These are phyloP conservation scores for Solanum medicagineum DNA, from an alignment of 257 asterid genomes.

Conservation along the genomic window DNA sequence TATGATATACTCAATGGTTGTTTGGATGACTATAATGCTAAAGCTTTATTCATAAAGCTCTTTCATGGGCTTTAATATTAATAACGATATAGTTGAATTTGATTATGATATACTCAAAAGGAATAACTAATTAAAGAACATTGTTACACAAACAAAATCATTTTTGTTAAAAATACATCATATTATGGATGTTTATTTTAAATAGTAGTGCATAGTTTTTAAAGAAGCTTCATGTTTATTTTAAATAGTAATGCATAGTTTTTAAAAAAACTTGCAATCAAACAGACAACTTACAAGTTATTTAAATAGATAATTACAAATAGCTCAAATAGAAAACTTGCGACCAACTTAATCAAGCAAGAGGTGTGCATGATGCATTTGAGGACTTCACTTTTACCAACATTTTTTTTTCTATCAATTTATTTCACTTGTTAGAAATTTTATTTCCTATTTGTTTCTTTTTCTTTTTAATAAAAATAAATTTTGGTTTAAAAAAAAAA, in stretches of 20 bases:
- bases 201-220: too few relatives aligned
- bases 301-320: too few relatives aligned
- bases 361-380: neutral
- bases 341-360: too few relatives aligned
- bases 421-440: neutral
- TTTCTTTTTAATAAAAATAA: neutral
- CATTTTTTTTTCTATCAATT: neutral
- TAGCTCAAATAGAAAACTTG: too few relatives aligned
- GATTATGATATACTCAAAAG: neutral
- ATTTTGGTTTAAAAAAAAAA: neutral
- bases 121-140: neutral
- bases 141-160: neutral
- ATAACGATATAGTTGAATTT: neutral
- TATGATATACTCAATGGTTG: neutral
- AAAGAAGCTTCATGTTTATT: too few relatives aligned
- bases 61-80: neutral
- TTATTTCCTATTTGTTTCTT: neutral
- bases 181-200: too few relatives aligned
- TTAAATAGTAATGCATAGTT: too few relatives aligned
- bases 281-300: too few relatives aligned
- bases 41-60: neutral
- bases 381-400: neutral
- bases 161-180: neutral
- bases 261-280: neutral
- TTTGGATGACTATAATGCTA: neutral